Conservation (phyloP, 805 yeast genomes). For the Priceomyces melissophilus region DNA sequence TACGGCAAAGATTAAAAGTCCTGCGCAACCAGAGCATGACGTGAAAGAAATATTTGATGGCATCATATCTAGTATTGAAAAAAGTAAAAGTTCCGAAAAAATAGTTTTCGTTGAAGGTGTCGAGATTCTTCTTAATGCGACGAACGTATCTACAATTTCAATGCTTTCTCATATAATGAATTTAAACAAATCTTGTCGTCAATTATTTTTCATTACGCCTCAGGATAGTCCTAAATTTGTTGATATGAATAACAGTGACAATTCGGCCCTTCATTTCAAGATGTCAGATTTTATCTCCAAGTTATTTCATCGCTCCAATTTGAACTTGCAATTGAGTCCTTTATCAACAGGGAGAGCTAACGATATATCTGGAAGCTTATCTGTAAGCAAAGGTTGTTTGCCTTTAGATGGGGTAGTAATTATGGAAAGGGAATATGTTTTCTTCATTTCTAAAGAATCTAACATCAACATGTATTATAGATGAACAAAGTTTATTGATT, state of each 20-base stretch:
- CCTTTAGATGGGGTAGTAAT: conserved; percentile 27
- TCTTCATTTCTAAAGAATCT: conserved; percentile 54
- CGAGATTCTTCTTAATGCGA: conserved; percentile 45
- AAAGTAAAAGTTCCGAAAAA: conserved; percentile 9
- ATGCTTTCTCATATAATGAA: conserved; percentile 30
- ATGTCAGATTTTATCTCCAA: conserved; percentile 46
- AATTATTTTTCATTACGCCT: conserved; percentile 34
- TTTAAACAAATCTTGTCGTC: conserved; percentile 28
- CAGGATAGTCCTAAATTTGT: conserved; percentile 36
- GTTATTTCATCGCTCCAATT: conserved; percentile 47
- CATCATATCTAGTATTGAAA: conserved; percentile 10
- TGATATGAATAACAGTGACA: conserved; percentile 19
- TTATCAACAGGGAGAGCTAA: conserved; percentile 77
- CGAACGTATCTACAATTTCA: conserved; percentile 32
- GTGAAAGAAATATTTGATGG: conserved; percentile 16
- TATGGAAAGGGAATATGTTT: conserved; percentile 62
- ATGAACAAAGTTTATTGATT: conserved; percentile 24
- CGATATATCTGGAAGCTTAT: conserved; percentile 73
- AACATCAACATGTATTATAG: conserved; percentile 43
- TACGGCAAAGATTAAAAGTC: conserved; percentile 22
- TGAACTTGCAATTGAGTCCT: conserved; percentile 60
- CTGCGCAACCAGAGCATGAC: conserved; percentile 14
- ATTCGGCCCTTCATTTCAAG: conserved; percentile 35
- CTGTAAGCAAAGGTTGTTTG: conserved; percentile 55
- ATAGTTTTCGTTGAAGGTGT: conserved; percentile 45